Percentiles rank a stretch among this genome's conserved stretches.
Conservation (phyloP, 2,329 filamentous ascomycete genomes). For the Diaporthe citri region DNA sequence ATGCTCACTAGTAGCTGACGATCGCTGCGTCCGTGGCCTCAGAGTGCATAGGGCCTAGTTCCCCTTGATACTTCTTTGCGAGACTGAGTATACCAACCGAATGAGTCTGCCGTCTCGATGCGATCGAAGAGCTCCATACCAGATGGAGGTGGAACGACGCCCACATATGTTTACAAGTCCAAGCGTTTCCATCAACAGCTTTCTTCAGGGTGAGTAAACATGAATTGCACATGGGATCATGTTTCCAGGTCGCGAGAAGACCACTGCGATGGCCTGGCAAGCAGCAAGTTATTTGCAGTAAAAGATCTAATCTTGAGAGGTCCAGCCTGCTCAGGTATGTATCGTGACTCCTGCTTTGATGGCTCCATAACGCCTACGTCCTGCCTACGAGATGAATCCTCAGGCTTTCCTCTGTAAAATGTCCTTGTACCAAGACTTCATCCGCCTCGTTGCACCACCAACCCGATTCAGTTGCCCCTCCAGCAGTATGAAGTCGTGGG, state of each 20-base stretch:
- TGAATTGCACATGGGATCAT: too few species aligned
- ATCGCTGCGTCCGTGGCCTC: background rate
- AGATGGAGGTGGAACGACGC: background rate
- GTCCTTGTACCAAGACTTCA: constrained; percentile 23
- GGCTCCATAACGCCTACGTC: background rate
- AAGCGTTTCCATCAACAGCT: too few species aligned
- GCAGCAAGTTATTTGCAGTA: background rate
- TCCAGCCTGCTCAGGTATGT: background rate
- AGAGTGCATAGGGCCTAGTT: too few species aligned
- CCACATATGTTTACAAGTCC: background rate
- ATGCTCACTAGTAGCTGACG: background rate
- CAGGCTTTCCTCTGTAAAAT: background rate
- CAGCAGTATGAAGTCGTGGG: constrained; percentile 51
- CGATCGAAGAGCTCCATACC: background rate
- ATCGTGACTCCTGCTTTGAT: background rate
- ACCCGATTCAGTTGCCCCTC: constrained; percentile 42
- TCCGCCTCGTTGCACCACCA: constrained; percentile 1
- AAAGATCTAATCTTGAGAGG: background rate
- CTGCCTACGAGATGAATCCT: background rate
- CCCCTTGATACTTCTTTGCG: background rate
- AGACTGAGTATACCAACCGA: background rate
- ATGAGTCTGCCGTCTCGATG: background rate
- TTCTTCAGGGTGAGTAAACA: too few species aligned
- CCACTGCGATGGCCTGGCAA: background rate
- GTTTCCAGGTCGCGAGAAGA: background rate